phyloP scores from a whole-genome alignment of 495 filamentous ascomycete genomes.

The Talaromyces trachyspermus region DNA sequence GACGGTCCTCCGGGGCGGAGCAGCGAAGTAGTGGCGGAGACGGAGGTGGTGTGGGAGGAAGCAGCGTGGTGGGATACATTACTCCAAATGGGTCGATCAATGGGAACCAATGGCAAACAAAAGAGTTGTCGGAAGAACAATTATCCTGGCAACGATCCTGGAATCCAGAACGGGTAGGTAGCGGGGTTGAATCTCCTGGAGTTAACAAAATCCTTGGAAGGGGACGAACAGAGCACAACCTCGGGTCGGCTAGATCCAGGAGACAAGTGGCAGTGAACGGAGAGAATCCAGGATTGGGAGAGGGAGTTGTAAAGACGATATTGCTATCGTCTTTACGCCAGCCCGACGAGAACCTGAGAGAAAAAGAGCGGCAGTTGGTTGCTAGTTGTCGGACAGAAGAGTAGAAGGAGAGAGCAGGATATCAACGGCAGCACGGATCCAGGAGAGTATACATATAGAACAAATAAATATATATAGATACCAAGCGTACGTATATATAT shows the following conservation, averaged over 20 bases:
- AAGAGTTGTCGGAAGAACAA: no score
- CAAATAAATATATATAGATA: slow-evolving; percentile 4
- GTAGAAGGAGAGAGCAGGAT: background rate
- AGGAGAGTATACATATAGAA: background rate
- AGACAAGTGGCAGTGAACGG: slow-evolving; percentile 1
- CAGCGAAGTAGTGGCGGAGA: slow-evolving; percentile 47
- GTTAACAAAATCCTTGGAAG: background rate
- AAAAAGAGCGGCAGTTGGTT: background rate
- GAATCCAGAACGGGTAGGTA: no score
- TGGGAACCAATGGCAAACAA: background rate
- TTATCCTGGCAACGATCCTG: background rate
- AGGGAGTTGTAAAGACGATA: slow-evolving; percentile 9
- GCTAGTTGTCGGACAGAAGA: background rate
- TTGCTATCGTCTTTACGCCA: slow-evolving; percentile 8
- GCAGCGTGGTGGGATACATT: slow-evolving; percentile 46
- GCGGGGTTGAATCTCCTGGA: slow-evolving; percentile 3
- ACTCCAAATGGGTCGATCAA: slow-evolving; percentile 9
- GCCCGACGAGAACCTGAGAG: background rate
- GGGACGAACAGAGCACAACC: background rate
- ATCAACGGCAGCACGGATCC: background rate
- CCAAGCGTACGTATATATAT: no score
- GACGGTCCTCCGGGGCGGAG: slow-evolving; percentile 69
- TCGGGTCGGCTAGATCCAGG: background rate
- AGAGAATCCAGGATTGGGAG: slow-evolving; percentile 3
- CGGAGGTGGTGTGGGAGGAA: slow-evolving; percentile 56